Percentiles rank a stretch among this genome's conserved stretches.
Conservation (phyloP, 1,139 yeast genomes). For the Pichia sp. region DNA sequence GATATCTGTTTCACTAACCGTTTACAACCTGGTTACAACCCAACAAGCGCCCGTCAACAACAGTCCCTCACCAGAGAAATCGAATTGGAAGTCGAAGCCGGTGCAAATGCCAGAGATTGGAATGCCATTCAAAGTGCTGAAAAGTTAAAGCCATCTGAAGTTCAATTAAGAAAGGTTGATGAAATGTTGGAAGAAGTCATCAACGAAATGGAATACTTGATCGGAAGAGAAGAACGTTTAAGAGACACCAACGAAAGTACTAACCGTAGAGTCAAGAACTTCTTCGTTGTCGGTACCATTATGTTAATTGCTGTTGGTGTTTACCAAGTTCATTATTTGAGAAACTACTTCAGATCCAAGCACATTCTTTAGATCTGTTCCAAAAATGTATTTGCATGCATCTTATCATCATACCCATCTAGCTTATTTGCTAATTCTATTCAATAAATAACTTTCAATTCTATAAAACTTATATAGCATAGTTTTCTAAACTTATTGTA, state of each 20-base stretch:
- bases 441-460: background rate
- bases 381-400: too few species aligned
- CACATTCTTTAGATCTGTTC: constrained; percentile 66
- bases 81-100: constrained; percentile 91
- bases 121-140: constrained; percentile 91
- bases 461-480: background rate
- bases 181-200: constrained; percentile 80
- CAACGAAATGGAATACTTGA: constrained; percentile 77
- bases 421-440: background rate
- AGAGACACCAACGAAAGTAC: constrained; percentile 98
- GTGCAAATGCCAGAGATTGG: constrained; percentile 98
- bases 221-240: constrained; percentile 83
- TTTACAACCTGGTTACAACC: constrained; percentile 39
- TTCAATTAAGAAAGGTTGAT: constrained; percentile 81
- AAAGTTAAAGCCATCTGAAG: constrained; percentile 89
- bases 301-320: constrained; percentile 76
- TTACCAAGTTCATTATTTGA: constrained; percentile 90
- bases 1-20: constrained; percentile 88
- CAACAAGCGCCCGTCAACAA: constrained; percentile 34
- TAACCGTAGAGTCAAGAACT: constrained; percentile 80
- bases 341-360: constrained; percentile 91
- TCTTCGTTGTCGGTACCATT: constrained; percentile 66
- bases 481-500: too few species aligned
- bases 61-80: constrained; percentile 56
- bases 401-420: background rate